A percentile compares a stretch with the other conserved stretches of the same genome.
Conservation (phyloP, 1,284 basidiomycete genomes). For the Ganoderma meredithae region DNA sequence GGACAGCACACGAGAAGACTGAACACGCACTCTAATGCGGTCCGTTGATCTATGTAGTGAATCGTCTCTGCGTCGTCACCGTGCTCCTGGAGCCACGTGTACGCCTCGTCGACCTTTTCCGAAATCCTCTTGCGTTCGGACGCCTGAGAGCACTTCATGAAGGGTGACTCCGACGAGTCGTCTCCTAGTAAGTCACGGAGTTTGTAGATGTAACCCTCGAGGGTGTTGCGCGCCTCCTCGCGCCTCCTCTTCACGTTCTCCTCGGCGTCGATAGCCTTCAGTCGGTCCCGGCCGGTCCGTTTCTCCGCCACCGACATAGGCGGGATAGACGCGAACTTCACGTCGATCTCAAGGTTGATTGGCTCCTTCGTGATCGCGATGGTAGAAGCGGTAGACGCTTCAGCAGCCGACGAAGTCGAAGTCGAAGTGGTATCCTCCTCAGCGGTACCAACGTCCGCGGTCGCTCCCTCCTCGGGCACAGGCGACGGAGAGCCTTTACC, state of each 20-base stretch:
- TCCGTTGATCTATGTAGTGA: conserved; percentile 77
- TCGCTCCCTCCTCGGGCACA: conserved; percentile 27
- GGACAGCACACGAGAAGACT: conserved; percentile 43
- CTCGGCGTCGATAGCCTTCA: conserved; percentile 80
- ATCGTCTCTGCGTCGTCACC: conserved; percentile 86
- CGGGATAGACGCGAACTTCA: conserved; percentile 67
- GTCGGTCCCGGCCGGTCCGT: conserved; percentile 73
- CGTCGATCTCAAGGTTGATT: conserved; percentile 69
- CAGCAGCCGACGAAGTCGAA: conserved; percentile 35
- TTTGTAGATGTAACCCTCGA: conserved; percentile 94
- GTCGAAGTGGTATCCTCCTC: conserved; percentile 36
- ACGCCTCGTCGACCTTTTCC: conserved; percentile 73
- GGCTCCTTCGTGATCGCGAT: conserved; percentile 51
- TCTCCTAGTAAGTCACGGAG: conserved; percentile 85
- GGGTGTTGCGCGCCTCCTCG: conserved; percentile 91
- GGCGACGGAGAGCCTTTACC: conserved; percentile 60
- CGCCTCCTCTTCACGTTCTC: conserved; percentile 81
- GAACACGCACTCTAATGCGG: conserved; percentile 73
- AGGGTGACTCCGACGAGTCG: conserved; percentile 68
- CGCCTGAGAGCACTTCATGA: conserved; percentile 81
- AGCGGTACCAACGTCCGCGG: conserved; percentile 28
- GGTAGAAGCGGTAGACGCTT: conserved; percentile 35
- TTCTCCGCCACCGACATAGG: conserved; percentile 82
- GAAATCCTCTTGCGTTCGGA: conserved; percentile 74
- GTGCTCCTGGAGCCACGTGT: conserved; percentile 85